Evolutionary conservation across 225 moss, liverwort and hornwort genomes (phyloP).

Genomic region (Antitrichia curtipendula): DNA sequence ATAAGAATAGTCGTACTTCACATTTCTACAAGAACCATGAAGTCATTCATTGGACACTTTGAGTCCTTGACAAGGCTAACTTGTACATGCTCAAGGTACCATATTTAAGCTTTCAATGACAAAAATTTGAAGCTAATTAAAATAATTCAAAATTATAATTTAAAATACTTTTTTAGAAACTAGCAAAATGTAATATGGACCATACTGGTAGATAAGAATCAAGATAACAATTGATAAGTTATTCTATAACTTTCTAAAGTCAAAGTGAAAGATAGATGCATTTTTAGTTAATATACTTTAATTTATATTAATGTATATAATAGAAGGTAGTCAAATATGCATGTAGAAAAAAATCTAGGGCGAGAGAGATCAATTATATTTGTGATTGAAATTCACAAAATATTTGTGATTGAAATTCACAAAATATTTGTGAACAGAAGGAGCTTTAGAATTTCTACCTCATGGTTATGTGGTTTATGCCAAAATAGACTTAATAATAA

Average conservation of each 20-base stretch:
- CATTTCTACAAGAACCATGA: not conserved
- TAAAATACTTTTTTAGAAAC: not conserved
- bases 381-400: too few species aligned
- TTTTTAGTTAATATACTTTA: not conserved
- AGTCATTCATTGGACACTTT: not conserved
- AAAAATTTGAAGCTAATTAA: not conserved
- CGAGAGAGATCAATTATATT: too few species aligned
- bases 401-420: not conserved
- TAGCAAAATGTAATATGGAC: not conserved
- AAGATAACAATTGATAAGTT: accelerated
- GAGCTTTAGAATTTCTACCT: accelerated
- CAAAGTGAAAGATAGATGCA: too few species aligned
- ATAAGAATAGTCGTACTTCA: not conserved
- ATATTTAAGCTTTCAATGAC: not conserved
- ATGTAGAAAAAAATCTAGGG: not conserved
- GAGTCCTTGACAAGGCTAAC: not conserved
- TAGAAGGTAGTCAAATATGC: accelerated
- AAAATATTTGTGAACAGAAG: not conserved
- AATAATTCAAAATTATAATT: not conserved
- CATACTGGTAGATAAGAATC: not conserved
- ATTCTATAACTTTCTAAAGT: too few species aligned
- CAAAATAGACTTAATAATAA: not conserved
- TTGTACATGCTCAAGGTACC: not conserved
- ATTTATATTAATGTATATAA: not conserved
- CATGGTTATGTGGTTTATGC: not conserved